phyloP scores from a whole-genome alignment of 169 alveolate genomes.

The Pseudocohnilembus persalinus region DNA sequence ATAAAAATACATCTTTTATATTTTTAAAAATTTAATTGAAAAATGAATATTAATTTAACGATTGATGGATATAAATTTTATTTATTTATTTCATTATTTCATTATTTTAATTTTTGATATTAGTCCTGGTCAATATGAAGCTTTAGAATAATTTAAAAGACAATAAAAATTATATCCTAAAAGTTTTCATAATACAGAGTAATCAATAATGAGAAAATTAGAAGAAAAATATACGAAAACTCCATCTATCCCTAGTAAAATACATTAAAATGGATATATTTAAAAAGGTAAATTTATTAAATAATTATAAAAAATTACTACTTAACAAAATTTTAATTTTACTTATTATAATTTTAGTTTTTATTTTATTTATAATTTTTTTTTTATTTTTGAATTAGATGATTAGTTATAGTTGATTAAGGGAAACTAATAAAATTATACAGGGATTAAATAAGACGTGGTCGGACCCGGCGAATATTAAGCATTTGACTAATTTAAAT shows the following conservation, averaged over 20 bases:
- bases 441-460: conserved; percentile 4
- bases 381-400: too few relatives aligned
- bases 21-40: too few relatives aligned
- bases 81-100: too few relatives aligned
- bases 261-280: conserved; percentile 11
- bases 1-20: too few relatives aligned
- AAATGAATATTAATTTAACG: too few relatives aligned
- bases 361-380: too few relatives aligned
- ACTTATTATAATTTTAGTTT: too few relatives aligned
- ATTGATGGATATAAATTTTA: too few relatives aligned
- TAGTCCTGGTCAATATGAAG: conserved; percentile 20
- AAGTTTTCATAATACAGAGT: background rate
- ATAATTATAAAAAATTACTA: too few relatives aligned
- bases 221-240: conserved; percentile 2
- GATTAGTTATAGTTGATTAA: conserved; percentile 7
- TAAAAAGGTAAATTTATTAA: conserved; percentile 4
- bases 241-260: conserved; percentile 24
- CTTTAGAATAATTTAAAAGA: background rate
- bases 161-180: background rate
- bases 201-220: background rate
- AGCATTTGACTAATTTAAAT: background rate
- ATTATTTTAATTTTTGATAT: background rate
- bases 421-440: background rate
- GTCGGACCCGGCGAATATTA: conserved; percentile 25
- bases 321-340: too few relatives aligned